phyloP scores from a whole-genome alignment of 2,329 filamentous ascomycete genomes.

The Penicillium sp. region DNA sequence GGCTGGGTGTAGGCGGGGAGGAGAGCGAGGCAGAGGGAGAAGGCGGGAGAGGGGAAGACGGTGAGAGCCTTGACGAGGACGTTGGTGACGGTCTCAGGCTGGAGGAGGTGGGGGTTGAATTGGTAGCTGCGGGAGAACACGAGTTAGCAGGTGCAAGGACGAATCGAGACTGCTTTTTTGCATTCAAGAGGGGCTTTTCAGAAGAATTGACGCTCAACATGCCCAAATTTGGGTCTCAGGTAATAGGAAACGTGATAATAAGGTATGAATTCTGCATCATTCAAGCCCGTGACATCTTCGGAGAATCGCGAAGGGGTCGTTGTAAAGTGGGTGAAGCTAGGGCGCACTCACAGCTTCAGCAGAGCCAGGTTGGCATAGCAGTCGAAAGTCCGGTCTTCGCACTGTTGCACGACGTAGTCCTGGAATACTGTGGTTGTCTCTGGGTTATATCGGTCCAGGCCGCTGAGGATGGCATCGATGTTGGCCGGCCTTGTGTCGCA shows the following conservation, averaged over 20 bases:
- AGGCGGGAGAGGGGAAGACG: conserved; percentile 95
- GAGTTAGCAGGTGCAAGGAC: conserved; percentile 3
- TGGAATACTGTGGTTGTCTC: conserved; percentile 94
- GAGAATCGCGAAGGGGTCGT: background rate
- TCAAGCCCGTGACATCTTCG: conserved; percentile 20
- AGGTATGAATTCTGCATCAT: conserved; percentile 72
- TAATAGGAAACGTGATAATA: conserved; percentile 97
- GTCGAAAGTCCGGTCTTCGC: conserved; percentile 92
- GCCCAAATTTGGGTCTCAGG: conserved; percentile 67
- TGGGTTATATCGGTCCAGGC: conserved; percentile 97
- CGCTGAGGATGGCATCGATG: conserved; percentile 92
- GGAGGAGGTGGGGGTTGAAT: conserved; percentile 97
- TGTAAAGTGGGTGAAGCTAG: background rate
- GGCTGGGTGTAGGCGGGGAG: conserved; percentile 82
- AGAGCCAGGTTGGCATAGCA: conserved; percentile 96
- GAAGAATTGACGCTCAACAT: conserved; percentile 75
- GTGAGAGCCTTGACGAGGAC: conserved; percentile 97
- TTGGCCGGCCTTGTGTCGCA: conserved; percentile 89
- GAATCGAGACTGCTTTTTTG: background rate
- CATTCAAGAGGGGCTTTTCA: conserved; percentile 53
- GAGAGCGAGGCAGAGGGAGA: conserved; percentile 90
- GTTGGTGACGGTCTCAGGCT: conserved; percentile 97
- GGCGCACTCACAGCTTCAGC: conserved; percentile 80
- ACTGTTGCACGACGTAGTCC: conserved; percentile 92
- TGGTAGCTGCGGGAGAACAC: conserved; percentile 74